These are phyloP conservation scores for Podaxis mareebaensis DNA, from an alignment of 768 basidiomycete genomes.

Conservation along the genomic window DNA sequence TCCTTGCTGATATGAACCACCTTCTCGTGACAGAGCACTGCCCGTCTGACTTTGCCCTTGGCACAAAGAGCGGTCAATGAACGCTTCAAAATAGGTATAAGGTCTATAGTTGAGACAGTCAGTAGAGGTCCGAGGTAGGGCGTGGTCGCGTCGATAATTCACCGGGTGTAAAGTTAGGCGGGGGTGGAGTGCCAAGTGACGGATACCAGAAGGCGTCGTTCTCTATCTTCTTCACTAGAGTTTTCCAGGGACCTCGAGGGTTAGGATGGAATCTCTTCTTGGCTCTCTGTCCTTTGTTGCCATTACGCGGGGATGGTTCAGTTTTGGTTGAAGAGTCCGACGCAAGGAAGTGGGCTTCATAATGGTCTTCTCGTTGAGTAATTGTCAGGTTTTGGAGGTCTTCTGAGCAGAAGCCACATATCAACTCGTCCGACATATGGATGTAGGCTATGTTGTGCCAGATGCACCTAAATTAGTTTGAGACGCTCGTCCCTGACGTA, in stretches of 20 bases:
- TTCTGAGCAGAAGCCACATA: slow-evolving; percentile 53
- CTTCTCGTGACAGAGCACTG: slow-evolving; percentile 62
- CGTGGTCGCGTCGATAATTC: slow-evolving; percentile 1
- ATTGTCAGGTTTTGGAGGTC: slow-evolving; percentile 40
- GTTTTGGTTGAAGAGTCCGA: not conserved
- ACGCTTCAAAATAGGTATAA: slow-evolving; percentile 63
- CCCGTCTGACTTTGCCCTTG: slow-evolving; percentile 50
- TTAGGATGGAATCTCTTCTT: slow-evolving; percentile 22
- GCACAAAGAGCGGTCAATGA: slow-evolving; percentile 52
- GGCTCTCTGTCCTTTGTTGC: slow-evolving; percentile 1
- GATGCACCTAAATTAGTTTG: not conserved
- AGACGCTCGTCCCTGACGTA: not conserved
- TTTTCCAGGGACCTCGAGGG: slow-evolving; percentile 12
- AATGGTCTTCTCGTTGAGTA: slow-evolving; percentile 51
- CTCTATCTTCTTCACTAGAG: slow-evolving; percentile 23
- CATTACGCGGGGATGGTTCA: not conserved
- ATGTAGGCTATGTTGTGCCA: not conserved
- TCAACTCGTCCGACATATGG: slow-evolving; percentile 14
- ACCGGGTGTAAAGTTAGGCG: slow-evolving; percentile 66
- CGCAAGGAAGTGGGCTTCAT: slow-evolving; percentile 45
- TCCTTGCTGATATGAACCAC: slow-evolving; percentile 62
- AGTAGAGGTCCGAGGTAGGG: not conserved
- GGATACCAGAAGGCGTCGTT: slow-evolving; percentile 70
- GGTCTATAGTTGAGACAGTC: slow-evolving; percentile 37
- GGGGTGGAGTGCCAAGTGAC: slow-evolving; percentile 41